Conservation (phyloP, 805 yeast genomes). For the Saturnispora dispora region DNA sequence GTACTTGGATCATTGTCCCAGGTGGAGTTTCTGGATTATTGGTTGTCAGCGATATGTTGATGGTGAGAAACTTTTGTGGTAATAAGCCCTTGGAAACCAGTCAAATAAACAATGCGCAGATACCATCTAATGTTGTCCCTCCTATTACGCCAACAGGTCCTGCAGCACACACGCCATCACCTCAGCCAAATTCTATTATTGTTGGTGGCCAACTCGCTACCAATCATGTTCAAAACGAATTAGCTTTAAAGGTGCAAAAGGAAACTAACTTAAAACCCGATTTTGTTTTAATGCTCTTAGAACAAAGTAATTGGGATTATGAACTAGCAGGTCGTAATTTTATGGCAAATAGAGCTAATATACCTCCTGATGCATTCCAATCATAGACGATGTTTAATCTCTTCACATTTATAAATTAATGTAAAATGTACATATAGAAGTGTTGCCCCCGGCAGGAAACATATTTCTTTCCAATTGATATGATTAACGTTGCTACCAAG, state of each 20-base stretch:
- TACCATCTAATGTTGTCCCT: not conserved
- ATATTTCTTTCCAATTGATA: too few species aligned
- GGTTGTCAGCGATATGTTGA: slow-evolving; percentile 80
- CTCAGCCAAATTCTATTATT: slow-evolving; percentile 4
- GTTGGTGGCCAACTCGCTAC: slow-evolving; percentile 39
- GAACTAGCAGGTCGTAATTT: slow-evolving; percentile 62
- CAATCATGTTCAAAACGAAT: slow-evolving; percentile 48
- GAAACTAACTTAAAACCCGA: slow-evolving; percentile 74
- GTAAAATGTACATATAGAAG: not conserved
- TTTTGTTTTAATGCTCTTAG: slow-evolving; percentile 73
- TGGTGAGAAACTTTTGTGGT: slow-evolving; percentile 53
- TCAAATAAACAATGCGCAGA: not conserved
- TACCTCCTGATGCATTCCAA: slow-evolving; percentile 48
- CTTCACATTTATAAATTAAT: not conserved
- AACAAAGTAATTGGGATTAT: slow-evolving; percentile 81
- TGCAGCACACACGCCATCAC: slow-evolving; percentile 10
- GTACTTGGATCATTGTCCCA: slow-evolving; percentile 68
- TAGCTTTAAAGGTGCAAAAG: slow-evolving; percentile 53
- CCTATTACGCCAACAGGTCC: slow-evolving; percentile 3
- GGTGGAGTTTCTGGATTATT: slow-evolving; percentile 60
- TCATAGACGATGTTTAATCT: not conserved
- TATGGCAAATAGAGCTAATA: slow-evolving; percentile 44
- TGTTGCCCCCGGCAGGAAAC: not conserved
- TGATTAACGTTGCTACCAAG: not conserved
- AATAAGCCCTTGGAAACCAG: slow-evolving; percentile 44